Percentiles rank a stretch among this genome's conserved stretches.
phyloP scores from a whole-genome alignment of 345 rosid genomes.

The Gossypium raimondii region DNA sequence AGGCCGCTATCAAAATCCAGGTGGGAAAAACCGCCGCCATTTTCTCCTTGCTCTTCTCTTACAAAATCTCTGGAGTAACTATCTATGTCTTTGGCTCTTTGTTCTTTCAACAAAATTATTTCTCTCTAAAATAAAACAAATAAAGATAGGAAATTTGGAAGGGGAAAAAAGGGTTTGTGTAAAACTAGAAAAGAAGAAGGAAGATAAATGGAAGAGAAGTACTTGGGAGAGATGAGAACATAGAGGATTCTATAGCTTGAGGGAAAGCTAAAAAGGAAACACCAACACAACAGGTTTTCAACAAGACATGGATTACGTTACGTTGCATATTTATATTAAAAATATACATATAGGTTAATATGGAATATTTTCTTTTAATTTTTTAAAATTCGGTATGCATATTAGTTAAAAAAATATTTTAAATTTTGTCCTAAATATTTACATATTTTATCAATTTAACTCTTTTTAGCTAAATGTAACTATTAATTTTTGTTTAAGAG shows the following conservation, averaged over 20 bases:
- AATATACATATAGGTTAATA: too few species aligned
- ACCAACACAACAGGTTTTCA: neutral
- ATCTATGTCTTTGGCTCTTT: neutral
- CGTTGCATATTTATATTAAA: constrained; percentile 10
- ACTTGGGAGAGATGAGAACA: neutral
- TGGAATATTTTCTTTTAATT: too few species aligned
- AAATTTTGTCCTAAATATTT: too few species aligned
- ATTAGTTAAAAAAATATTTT: too few species aligned
- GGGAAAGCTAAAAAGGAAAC: neutral
- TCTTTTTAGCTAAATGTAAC: too few species aligned
- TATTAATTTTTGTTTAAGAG: too few species aligned
- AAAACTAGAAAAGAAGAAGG: constrained; percentile 13
- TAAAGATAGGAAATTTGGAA: neutral
- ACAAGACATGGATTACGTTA: constrained; percentile 12
- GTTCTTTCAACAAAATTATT: neutral
- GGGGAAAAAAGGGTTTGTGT: neutral
- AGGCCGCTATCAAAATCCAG: neutral
- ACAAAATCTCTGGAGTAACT: neutral
- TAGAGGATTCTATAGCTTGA: neutral
- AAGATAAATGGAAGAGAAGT: constrained; percentile 8
- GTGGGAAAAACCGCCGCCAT: constrained; percentile 20
- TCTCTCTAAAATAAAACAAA: neutral
- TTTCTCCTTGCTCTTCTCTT: neutral
- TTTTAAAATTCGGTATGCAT: too few species aligned
- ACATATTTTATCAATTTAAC: too few species aligned